phyloP scores from a whole-genome alignment of 108 stramenopile genomes.

The Skeletonema grethae region DNA sequence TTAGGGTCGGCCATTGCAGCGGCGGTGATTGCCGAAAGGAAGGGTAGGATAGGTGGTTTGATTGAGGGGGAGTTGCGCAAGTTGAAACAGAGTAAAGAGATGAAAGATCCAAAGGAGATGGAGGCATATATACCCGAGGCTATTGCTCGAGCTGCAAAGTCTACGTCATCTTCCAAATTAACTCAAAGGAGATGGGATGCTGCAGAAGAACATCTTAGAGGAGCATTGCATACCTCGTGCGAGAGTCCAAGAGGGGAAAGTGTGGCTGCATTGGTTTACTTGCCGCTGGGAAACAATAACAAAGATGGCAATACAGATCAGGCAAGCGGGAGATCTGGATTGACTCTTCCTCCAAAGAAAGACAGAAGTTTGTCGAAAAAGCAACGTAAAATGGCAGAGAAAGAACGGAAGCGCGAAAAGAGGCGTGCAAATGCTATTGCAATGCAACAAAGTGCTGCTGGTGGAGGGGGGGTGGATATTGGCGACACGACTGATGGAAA shows the following conservation, averaged over 20 bases:
- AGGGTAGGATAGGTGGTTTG: conserved; percentile 30
- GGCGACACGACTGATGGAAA: not conserved
- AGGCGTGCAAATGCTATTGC: conserved; percentile 23
- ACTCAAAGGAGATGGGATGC: conserved; percentile 73
- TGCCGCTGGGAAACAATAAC: conserved; percentile 9
- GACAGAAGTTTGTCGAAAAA: conserved; percentile 42
- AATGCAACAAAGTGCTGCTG: not conserved
- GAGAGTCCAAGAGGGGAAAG: conserved; percentile 72
- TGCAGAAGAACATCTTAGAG: conserved; percentile 80
- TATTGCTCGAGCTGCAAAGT: conserved; percentile 25
- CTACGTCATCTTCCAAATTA: conserved; percentile 37
- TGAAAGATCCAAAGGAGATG: conserved; percentile 21
- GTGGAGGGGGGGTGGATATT: conserved; percentile 2
- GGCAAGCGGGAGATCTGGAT: conserved; percentile 5
- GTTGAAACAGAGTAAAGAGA: conserved; percentile 24
- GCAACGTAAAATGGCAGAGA: conserved; percentile 38
- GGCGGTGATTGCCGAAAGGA: conserved; percentile 52
- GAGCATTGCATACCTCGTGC: conserved; percentile 65
- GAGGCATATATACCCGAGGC: conserved; percentile 38
- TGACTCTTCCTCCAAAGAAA: conserved; percentile 15
- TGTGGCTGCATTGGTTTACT: conserved; percentile 21
- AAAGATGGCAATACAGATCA: not conserved
- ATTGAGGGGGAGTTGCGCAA: conserved; percentile 54
- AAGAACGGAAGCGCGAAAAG: conserved; percentile 33
- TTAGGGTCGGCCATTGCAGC: conserved; percentile 74